Evolutionary conservation across 345 rosid genomes (phyloP).

Genomic region (Leavenworthia alabamica): DNA sequence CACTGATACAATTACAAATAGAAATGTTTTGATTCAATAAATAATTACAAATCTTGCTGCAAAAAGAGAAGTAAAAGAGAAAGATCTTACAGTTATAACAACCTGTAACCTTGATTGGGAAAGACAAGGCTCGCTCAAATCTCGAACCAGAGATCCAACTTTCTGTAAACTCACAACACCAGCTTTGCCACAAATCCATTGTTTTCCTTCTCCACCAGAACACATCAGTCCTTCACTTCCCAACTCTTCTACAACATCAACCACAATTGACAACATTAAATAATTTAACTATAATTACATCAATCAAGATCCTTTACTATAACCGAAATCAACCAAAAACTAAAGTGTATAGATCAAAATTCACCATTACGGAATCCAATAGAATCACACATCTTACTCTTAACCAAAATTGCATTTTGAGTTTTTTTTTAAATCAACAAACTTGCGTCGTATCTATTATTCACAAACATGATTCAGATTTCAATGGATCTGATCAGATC

Average conservation of each 20-base stretch:
- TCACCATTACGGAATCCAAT: not conserved
- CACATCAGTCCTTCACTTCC: conserved; percentile 49
- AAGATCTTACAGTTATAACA: conserved; percentile 48
- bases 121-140: conserved; percentile 81
- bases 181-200: conserved; percentile 67
- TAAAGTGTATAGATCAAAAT: conserved; percentile 7
- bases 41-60: not conserved
- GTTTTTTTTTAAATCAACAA: not conserved
- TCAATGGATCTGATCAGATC: conserved; percentile 18
- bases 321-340: not conserved
- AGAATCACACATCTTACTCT: conserved; percentile 5
- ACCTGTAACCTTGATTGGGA: conserved; percentile 65
- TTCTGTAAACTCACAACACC: conserved; percentile 57
- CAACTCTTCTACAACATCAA: conserved; percentile 26
- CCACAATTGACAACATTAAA: conserved; percentile 12
- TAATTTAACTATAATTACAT: too few species aligned
- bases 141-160: conserved; percentile 68
- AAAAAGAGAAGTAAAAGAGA: not conserved
- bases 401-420: not conserved
- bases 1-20: not conserved
- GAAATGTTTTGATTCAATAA: not conserved
- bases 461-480: not conserved
- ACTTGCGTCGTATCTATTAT: not conserved
- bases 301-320: not conserved
- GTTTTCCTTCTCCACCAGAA: conserved; percentile 48